These are phyloP conservation scores for Solanum piurae DNA, from an alignment of 257 asterid species.

Conservation along the genomic window DNA sequence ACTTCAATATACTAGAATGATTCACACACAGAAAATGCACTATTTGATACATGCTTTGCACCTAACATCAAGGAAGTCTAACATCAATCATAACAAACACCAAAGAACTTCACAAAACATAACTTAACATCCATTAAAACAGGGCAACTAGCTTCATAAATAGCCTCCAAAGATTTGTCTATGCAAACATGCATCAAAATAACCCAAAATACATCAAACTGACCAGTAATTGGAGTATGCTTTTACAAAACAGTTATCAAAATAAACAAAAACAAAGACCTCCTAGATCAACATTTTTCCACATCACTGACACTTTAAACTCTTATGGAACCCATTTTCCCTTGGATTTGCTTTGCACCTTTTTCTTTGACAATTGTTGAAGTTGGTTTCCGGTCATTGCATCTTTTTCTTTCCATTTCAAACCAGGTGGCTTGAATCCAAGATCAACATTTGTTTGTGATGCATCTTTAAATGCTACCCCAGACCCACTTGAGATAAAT, in stretches of 20 bases:
- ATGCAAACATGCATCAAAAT: neutral
- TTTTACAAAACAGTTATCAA: too few relatives aligned
- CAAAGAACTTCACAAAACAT: neutral
- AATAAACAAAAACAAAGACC: too few relatives aligned
- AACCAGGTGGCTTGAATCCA: too few relatives aligned
- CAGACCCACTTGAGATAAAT: neutral
- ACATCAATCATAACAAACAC: too few relatives aligned
- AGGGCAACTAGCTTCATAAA: neutral
- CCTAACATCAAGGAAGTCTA: too few relatives aligned
- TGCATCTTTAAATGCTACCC: neutral
- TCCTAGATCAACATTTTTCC: too few relatives aligned
- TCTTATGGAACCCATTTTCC: neutral
- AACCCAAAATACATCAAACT: too few relatives aligned
- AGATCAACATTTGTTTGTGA: neutral
- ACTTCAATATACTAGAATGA: neutral
- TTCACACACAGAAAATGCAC: neutral
- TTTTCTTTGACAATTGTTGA: too few relatives aligned
- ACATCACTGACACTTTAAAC: too few relatives aligned
- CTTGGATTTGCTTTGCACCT: too few relatives aligned
- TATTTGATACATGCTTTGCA: neutral
- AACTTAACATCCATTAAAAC: neutral
- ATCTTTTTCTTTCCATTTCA: neutral
- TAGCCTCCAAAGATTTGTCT: neutral
- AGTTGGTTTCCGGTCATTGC: neutral
- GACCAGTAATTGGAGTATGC: neutral